phyloP scores from a whole-genome alignment of 495 filamentous ascomycete species.

The Rhypophila decipiens region DNA sequence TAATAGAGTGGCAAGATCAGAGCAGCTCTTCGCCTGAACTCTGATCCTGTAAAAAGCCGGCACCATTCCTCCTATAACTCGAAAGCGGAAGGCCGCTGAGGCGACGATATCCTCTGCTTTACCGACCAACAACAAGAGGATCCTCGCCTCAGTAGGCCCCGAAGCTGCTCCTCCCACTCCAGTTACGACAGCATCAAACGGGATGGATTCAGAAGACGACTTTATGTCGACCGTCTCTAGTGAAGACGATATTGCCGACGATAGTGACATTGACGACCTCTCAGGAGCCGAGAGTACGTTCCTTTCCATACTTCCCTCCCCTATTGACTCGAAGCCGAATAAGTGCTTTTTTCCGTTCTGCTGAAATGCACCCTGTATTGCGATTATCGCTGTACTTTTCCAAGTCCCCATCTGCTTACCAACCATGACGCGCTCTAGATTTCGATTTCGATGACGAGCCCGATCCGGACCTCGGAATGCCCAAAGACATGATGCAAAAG shows the following conservation, averaged over 20 bases:
- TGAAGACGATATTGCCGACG: conserved; percentile 68
- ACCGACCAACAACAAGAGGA: conserved; percentile 45
- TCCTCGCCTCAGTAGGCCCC: conserved; percentile 44
- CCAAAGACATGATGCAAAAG: conserved; percentile 66
- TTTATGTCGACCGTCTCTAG: conserved; percentile 83
- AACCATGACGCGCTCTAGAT: conserved; percentile 37
- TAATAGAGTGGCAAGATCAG: too few species aligned
- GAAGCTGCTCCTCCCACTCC: conserved; percentile 49
- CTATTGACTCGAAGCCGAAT: background rate
- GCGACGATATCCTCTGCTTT: conserved; percentile 48
- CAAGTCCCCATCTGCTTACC: conserved; percentile 6
- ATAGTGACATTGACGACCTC: conserved; percentile 65
- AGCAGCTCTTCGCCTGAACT: too few species aligned
- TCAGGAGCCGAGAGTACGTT: conserved; percentile 68
- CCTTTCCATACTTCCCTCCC: background rate
- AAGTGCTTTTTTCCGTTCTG: background rate
- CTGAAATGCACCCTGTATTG: background rate
- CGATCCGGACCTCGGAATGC: conserved; percentile 66
- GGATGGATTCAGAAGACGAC: conserved; percentile 96
- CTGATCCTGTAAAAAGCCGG: conserved; percentile 25
- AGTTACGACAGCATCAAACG: conserved; percentile 48
- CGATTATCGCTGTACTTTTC: too few species aligned
- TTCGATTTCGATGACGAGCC: conserved; percentile 66
- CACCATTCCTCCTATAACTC: conserved; percentile 59
- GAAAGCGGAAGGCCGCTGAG: conserved; percentile 91